Evolutionary conservation across 2,329 filamentous ascomycete genomes (phyloP).

Genomic region (Rhexocercosporidium sp.): DNA sequence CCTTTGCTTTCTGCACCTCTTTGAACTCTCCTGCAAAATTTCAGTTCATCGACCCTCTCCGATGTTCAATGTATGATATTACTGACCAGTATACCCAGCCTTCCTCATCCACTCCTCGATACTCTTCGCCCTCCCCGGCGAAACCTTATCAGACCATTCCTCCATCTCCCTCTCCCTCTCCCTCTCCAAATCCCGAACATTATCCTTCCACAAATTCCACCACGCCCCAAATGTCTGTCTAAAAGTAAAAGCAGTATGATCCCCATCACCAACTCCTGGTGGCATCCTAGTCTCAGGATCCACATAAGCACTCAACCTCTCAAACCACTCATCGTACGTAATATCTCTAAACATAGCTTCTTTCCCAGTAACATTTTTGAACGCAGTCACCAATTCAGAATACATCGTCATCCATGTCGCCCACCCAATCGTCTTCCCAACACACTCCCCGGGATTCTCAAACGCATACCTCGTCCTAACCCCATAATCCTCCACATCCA

Average conservation of each 20-base stretch:
- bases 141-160: not conserved
- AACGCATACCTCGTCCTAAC: not conserved
- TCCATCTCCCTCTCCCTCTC: not conserved
- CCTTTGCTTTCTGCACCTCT: not conserved
- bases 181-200: no score
- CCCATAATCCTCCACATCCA: not conserved
- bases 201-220: not conserved
- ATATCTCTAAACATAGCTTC: not conserved
- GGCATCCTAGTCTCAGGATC: not conserved
- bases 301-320: not conserved
- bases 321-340: not conserved
- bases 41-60: not conserved
- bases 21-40: not conserved
- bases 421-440: no score
- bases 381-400: not conserved
- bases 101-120: not conserved
- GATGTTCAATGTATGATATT: not conserved
- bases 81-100: not conserved
- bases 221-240: not conserved
- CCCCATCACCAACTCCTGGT: not conserved
- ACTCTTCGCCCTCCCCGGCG: no score
- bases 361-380: not conserved
- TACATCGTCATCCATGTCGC: not conserved
- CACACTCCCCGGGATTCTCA: no score
- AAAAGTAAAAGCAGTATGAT: not conserved